Evolutionary conservation across 2,329 filamentous ascomycete species (phyloP).

Genomic region (Trichoderma sp.): DNA sequence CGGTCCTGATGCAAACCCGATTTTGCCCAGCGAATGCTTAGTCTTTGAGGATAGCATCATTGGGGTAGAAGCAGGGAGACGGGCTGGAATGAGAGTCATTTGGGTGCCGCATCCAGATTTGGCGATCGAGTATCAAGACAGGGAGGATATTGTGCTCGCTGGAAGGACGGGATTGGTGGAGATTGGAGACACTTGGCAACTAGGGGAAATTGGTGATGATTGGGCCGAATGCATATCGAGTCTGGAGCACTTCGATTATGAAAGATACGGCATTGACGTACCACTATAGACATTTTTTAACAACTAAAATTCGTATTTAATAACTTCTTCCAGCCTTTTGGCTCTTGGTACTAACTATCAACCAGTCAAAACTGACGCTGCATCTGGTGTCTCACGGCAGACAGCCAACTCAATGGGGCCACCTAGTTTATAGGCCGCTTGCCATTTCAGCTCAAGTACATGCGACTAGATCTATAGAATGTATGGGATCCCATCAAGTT

Average conservation of each 20-base stretch:
- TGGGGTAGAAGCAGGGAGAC: slow-evolving; percentile 66
- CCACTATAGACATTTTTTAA: not conserved
- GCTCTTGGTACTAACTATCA: not conserved
- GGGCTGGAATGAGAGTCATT: slow-evolving; percentile 70
- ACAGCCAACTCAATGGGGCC: not conserved
- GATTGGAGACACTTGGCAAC: slow-evolving; percentile 29
- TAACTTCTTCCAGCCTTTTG: not conserved
- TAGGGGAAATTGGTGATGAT: slow-evolving; percentile 35
- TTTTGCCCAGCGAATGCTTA: slow-evolving; percentile 64
- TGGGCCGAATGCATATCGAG: slow-evolving; percentile 35
- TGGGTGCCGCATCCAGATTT: slow-evolving; percentile 68
- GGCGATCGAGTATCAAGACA: slow-evolving; percentile 32
- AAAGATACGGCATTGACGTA: slow-evolving; percentile 29
- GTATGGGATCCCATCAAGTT: too few relatives aligned
- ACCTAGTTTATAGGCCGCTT: not conserved
- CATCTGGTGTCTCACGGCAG: not conserved
- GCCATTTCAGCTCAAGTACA: too few relatives aligned
- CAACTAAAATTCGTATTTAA: not conserved
- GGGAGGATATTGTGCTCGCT: slow-evolving; percentile 23
- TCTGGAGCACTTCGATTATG: slow-evolving; percentile 37
- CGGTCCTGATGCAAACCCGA: slow-evolving; percentile 43
- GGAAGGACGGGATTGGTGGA: slow-evolving; percentile 23
- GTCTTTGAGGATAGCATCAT: slow-evolving; percentile 74
- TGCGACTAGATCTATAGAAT: too few relatives aligned
- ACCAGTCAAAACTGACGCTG: not conserved